Evolutionary conservation across 257 asterid species (phyloP).

Genomic region (Solanum dulcamara): DNA sequence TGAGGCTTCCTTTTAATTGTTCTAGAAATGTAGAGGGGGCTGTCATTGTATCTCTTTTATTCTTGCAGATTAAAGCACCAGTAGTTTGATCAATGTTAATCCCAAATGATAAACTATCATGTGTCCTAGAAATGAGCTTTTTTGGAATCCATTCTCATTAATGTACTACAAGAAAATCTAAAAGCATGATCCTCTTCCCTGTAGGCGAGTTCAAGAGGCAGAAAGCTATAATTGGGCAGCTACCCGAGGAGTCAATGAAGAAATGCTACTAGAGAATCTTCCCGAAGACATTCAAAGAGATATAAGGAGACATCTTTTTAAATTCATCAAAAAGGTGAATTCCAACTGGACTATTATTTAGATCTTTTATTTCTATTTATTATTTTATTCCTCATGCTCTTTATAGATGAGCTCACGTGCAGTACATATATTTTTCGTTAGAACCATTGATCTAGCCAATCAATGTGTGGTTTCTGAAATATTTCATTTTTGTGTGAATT

Average conservation of each 20-base stretch:
- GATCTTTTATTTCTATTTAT: neutral
- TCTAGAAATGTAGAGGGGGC: neutral
- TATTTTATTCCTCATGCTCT: neutral
- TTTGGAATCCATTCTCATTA: neutral
- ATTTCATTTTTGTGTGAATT: neutral
- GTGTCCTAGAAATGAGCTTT: neutral
- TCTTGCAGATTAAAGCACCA: neutral
- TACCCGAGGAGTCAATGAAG: slow-evolving; percentile 87
- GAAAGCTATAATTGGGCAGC: slow-evolving; percentile 94
- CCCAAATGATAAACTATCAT: neutral
- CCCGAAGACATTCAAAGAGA: slow-evolving; percentile 94
- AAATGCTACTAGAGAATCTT: slow-evolving; percentile 66
- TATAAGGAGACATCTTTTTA: slow-evolving; percentile 81
- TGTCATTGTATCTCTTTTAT: neutral
- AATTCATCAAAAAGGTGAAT: slow-evolving; percentile 66
- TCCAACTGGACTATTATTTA: neutral
- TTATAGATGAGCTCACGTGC: neutral
- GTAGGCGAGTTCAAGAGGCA: slow-evolving; percentile 69
- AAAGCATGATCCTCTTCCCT: neutral
- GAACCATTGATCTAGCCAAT: neutral
- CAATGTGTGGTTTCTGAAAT: neutral
- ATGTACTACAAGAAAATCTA: neutral
- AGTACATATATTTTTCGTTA: neutral
- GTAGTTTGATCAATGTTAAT: neutral
- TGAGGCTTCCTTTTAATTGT: neutral